Evolutionary conservation across 768 basidiomycete genomes (phyloP).

Genomic region (Russula griseocarnosa): DNA sequence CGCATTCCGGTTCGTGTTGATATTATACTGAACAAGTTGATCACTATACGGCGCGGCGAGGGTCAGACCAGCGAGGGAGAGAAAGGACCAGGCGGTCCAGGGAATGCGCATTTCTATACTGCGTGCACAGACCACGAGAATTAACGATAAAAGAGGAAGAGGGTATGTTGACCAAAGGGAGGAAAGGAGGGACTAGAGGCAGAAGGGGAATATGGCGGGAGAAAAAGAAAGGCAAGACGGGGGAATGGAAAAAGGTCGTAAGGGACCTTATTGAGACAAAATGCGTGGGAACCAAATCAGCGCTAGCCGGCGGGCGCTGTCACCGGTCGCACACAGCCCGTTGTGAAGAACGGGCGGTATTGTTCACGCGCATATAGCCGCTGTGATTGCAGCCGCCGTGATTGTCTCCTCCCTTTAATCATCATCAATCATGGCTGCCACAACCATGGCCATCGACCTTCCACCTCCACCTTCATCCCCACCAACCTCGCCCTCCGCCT

Average conservation of each 20-base stretch:
- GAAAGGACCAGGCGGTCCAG: slow-evolving; percentile 42
- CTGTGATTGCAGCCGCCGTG: not conserved
- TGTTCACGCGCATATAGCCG: not conserved
- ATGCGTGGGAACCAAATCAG: not conserved
- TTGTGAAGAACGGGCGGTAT: not conserved
- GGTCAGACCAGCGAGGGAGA: slow-evolving; percentile 40
- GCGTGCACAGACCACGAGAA: not conserved
- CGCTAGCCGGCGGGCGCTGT: not conserved
- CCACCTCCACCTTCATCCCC: slow-evolving; percentile 39
- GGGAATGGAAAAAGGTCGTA: not conserved
- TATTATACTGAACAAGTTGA: slow-evolving; percentile 66
- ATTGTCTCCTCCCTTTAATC: not conserved
- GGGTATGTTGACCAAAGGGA: not conserved
- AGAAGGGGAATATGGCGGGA: not conserved
- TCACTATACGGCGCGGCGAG: slow-evolving; percentile 63
- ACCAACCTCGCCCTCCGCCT: slow-evolving; percentile 37
- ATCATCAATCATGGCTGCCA: slow-evolving; percentile 25
- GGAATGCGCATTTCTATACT: slow-evolving; percentile 31
- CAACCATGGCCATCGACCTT: slow-evolving; percentile 36
- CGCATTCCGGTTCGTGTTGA: slow-evolving; percentile 75
- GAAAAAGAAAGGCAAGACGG: not conserved
- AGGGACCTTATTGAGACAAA: not conserved
- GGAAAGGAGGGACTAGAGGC: not conserved
- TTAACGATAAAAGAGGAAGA: not conserved
- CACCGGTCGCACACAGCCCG: not conserved